phyloP scores from a whole-genome alignment of 148 eudicot genomes.

The Vaccinium vitisidaea region DNA sequence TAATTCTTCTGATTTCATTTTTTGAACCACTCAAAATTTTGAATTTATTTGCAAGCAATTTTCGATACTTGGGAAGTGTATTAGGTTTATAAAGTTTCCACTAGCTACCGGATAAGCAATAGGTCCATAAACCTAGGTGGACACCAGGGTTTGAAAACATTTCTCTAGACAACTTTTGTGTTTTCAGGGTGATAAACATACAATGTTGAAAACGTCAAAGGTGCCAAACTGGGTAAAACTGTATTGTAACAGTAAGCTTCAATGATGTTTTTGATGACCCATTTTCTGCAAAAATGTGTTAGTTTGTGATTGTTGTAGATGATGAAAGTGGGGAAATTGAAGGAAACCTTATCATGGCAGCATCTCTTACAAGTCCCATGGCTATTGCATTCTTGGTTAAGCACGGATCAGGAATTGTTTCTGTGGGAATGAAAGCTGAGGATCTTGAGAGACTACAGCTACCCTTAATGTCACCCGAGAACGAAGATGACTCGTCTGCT shows the following conservation, averaged over 20 bases:
- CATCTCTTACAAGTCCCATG: slow-evolving; percentile 45
- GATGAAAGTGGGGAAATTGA: slow-evolving; percentile 64
- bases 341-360: slow-evolving; percentile 90
- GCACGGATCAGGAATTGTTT: slow-evolving; percentile 86
- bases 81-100: not conserved
- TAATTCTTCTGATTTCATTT: not conserved
- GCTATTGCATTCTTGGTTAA: slow-evolving; percentile 71
- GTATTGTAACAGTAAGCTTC: not conserved
- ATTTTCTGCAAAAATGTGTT: slow-evolving; percentile 8
- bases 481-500: slow-evolving; percentile 60
- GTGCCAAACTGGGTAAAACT: not conserved
- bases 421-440: slow-evolving; percentile 80
- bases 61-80: not conserved
- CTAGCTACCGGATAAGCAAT: too few species aligned
- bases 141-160: not conserved
- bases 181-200: not conserved
- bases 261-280: slow-evolving; percentile 4
- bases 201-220: not conserved
- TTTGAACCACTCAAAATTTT: not conserved
- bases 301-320: slow-evolving; percentile 94
- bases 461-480: slow-evolving; percentile 77
- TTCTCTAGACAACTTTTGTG: not conserved
- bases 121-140: too few species aligned
- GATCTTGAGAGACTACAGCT: slow-evolving; percentile 78
- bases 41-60: not conserved